Evolutionary conservation across 345 rosid genomes (phyloP), one percentile per base, ranked within the genome.

Genomic region (Iberis pinnata): DNA sequence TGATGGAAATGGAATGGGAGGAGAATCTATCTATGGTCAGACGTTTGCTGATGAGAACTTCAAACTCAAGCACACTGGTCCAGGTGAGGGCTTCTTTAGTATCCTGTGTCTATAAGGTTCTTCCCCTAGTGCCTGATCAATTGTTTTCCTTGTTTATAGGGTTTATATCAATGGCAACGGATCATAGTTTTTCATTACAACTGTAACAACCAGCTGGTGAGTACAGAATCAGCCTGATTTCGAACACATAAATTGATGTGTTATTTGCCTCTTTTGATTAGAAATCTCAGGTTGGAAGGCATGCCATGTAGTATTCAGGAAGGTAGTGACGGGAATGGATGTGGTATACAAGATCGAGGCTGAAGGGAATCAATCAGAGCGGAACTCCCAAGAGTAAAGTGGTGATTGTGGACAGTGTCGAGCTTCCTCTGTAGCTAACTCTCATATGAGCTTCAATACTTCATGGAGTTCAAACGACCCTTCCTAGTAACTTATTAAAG

Each of bases 121-220:
- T 50, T n/a, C n/a, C n/a, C n/a, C n/a, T n/a, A n/a, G n/a, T 33
- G 25, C 2, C 15, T 14, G 8, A 2, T 7, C 36, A 52, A 17
- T 8, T 27, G n/a, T 40, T 33, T 19, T 12, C 20, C 18, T 47
- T 38, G 24, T 53, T 14, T 32, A 9, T 70, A 92, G 98, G 96
- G 44, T 15, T 80, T 56, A 53, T 92, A 60, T 92, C 96, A 13
- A 88, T 88, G 98, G 98, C 31, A 88, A 85, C 0, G 98, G 96
- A 24, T 92, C 98, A n/a, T 96, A 92, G 45, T 88, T 92, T 69
- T 92, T 92, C 82, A 83, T 88, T 59, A 92, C 98, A 18, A 88
- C 95, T 1, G 97, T 88, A 65, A 92, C 95, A 58, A 88, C 95
- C 41, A 84, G 76, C 81, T 88, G 98, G 96, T 92, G 56, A 60